Base-by-base conservation (phyloP, 2,329 filamentous ascomycete species). In the Penicillium sp. region DNA sequence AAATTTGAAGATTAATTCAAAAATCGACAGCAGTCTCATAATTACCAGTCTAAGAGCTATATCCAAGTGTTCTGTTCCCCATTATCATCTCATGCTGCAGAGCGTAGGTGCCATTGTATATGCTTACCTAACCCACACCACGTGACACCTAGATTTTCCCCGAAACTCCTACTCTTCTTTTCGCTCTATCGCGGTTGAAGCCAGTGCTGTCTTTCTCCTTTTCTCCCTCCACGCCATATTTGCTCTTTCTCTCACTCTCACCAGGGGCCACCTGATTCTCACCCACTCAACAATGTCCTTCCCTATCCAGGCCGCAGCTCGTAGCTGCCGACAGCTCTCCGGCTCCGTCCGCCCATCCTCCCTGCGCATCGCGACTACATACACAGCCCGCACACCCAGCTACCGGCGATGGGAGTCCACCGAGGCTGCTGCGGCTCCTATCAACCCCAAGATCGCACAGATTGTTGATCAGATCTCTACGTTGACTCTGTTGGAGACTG, bases 401-500 rank as follows among this genome's bases (percentile, higher is more conserved):
- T 71, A 87, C 76, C 88, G 91, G 82, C 88, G 95, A 86, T 93
- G 92, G 90, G 91, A 95, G 81, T 94, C 92, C 66, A 93, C 92
- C 72, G 91, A 93, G 73, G 88, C 85, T 59, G 75, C 67, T 38
- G 65, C 84, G 59, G 80, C 83, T 60, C 78, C 86, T 72, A 80
- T 83, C 65, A 96, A 91, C 82, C 93, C 95, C 66, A 99, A 99
- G 87, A 97, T 99, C 74, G 81, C 89, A 72, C 88, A 87, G 63
- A 99, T 99, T 75, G 95, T 99, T 75, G 93, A 99, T 79, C 93
- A 99, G 82, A 99, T 99, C 80, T 96, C 94, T 82, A 89, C 95
- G 87, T 90, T 99, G 86, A 99, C 93, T 49, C 86, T 99, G 62
- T 83, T 99, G 73, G 96, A 99, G 86, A 99, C 95, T 42, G 94